Evolutionary conservation across 768 basidiomycete genomes (phyloP).

Genomic region (Suillus sp.): DNA sequence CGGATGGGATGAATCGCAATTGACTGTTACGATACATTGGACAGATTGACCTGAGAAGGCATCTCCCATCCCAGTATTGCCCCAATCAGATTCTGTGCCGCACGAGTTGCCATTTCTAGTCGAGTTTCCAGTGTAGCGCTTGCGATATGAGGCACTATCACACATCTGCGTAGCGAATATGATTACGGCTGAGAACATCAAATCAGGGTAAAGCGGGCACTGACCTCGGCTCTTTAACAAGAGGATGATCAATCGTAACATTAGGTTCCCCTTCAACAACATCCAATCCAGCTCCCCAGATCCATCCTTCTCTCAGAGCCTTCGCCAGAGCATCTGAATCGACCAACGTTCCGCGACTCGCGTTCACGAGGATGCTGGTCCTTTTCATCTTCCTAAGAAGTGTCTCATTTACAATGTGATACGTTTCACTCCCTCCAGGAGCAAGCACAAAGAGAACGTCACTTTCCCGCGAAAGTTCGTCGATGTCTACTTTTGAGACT

Average conservation of each 20-base stretch:
- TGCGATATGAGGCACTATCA: constrained; percentile 88
- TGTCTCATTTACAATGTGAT: constrained; percentile 67
- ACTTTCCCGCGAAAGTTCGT: constrained; percentile 71
- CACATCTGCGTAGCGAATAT: constrained; percentile 49
- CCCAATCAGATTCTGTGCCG: constrained; percentile 59
- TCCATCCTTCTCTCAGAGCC: constrained; percentile 75
- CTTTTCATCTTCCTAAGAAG: constrained; percentile 87
- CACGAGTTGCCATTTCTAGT: constrained; percentile 76
- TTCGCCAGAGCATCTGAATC: constrained; percentile 87
- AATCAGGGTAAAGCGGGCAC: not conserved
- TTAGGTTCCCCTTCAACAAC: constrained; percentile 93
- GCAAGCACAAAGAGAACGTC: constrained; percentile 87
- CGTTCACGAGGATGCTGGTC: constrained; percentile 81
- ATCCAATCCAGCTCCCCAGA: constrained; percentile 92
- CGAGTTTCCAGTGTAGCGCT: constrained; percentile 89
- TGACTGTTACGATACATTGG: not conserved
- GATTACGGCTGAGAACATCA: not conserved
- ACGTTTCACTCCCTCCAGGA: constrained; percentile 70
- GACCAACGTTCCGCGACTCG: constrained; percentile 82
- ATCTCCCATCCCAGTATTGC: constrained; percentile 54
- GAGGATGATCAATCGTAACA: constrained; percentile 69
- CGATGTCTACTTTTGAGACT: constrained; percentile 60
- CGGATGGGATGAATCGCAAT: no score
- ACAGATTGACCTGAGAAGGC: constrained; percentile 36
- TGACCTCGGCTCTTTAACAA: constrained; percentile 77